Conservation (phyloP, 2,329 filamentous ascomycete species). For the Sarocladium strictum region DNA sequence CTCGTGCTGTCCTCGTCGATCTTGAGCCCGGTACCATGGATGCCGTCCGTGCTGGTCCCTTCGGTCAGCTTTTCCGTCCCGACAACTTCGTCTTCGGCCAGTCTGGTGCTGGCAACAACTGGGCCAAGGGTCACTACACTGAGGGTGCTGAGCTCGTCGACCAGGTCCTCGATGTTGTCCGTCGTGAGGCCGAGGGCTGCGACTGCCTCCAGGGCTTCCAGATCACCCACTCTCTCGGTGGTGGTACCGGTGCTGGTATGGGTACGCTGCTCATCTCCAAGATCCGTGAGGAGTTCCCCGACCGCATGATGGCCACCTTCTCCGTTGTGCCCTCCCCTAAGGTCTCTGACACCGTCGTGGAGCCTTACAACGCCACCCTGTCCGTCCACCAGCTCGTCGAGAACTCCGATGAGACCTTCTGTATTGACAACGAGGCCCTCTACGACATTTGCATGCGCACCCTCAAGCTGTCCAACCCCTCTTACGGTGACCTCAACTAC, state of each 20-base stretch:
- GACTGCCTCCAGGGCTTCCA: constrained; percentile 99
- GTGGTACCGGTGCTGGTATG: constrained; percentile 99
- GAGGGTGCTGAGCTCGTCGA: constrained; percentile 99
- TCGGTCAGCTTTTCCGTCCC: constrained; percentile 98
- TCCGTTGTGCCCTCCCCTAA: constrained; percentile 98
- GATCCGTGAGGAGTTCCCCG: constrained; percentile 99
- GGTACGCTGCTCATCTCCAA: constrained; percentile 99
- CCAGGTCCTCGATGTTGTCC: constrained; percentile 96
- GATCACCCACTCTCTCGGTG: constrained; percentile 99
- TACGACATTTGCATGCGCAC: constrained; percentile 99
- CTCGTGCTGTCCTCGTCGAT: constrained; percentile 98
- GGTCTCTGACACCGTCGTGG: constrained; percentile 98
- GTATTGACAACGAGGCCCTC: constrained; percentile 99
- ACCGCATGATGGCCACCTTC: constrained; percentile 99
- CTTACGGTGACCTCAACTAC: constrained; percentile 99
- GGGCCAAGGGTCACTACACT: constrained; percentile 99
- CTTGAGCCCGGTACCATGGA: constrained; percentile 99
- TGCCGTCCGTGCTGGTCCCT: constrained; percentile 94
- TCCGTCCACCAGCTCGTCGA: constrained; percentile 98
- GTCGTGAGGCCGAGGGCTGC: constrained; percentile 96
- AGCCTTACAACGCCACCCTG: constrained; percentile 99
- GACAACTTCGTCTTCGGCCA: constrained; percentile 99
- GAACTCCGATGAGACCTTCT: constrained; percentile 99
- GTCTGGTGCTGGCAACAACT: constrained; percentile 99
- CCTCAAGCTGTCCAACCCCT: constrained; percentile 96